Conservation (phyloP, 345 rosid species). For the Linum tenue region DNA sequence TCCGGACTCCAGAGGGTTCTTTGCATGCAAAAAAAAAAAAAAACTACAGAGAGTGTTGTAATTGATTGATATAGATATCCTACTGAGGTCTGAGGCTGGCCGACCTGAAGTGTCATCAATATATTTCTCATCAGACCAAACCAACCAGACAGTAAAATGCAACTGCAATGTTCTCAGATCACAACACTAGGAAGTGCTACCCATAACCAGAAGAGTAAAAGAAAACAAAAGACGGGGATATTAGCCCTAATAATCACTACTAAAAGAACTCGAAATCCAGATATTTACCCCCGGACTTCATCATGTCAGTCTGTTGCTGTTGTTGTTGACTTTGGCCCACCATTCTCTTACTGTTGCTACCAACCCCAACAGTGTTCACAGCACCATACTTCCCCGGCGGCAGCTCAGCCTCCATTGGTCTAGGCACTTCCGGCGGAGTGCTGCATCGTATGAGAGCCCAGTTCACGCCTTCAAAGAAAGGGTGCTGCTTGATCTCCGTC, state of each 20-base stretch:
- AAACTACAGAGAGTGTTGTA: too few species aligned
- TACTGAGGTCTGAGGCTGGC: too few species aligned
- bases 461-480: constrained; percentile 92
- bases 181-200: constrained; percentile 21
- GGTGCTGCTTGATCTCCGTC: constrained; percentile 93
- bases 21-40: too few species aligned
- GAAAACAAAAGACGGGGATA: too few species aligned
- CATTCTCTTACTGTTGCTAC: constrained; percentile 61
- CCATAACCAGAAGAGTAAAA: background rate
- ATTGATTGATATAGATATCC: too few species aligned
- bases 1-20: too few species aligned
- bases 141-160: background rate
- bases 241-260: background rate
- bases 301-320: constrained; percentile 24
- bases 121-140: too few species aligned
- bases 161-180: background rate
- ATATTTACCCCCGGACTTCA: constrained; percentile 78
- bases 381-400: constrained; percentile 55
- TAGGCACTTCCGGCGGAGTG: constrained; percentile 94
- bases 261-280: constrained; percentile 97
- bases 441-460: constrained; percentile 97
- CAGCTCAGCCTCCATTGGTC: constrained; percentile 59
- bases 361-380: constrained; percentile 56
- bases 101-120: too few species aligned
- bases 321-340: constrained; percentile 20